A percentile compares a stretch with the other conserved stretches of the same genome.
phyloP scores from a whole-genome alignment of 768 basidiomycete species.

The Amanita thiersii region DNA sequence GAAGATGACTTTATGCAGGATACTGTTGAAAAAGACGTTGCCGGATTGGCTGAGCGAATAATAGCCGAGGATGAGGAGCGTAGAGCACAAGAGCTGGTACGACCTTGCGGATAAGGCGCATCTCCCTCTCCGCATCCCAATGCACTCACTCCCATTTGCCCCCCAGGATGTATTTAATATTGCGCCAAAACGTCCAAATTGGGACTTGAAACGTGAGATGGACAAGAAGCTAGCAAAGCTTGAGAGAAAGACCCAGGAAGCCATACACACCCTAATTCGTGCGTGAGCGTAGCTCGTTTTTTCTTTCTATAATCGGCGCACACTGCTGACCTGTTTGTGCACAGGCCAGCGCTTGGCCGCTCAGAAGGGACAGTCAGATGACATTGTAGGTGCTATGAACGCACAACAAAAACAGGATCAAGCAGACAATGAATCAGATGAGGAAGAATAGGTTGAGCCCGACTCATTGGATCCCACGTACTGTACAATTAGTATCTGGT shows the following conservation, averaged over 20 bases:
- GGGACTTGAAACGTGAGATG: slow-evolving; percentile 93
- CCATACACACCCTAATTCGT: slow-evolving; percentile 92
- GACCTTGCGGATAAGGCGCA: slow-evolving; percentile 15
- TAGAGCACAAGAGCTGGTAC: slow-evolving; percentile 80
- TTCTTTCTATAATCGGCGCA: neutral
- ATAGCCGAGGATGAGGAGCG: slow-evolving; percentile 82
- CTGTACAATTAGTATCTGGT: too few species aligned
- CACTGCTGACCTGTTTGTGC: slow-evolving; percentile 1
- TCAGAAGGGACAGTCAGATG: slow-evolving; percentile 73
- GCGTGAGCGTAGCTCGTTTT: slow-evolving; percentile 25
- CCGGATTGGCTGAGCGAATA: slow-evolving; percentile 78
- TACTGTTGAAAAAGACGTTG: slow-evolving; percentile 81
- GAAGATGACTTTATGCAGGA: slow-evolving; percentile 59
- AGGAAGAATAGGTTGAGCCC: slow-evolving; percentile 41
- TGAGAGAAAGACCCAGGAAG: slow-evolving; percentile 87
- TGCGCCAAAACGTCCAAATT: slow-evolving; percentile 93
- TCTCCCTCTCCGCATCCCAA: neutral
- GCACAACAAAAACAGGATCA: slow-evolving; percentile 57
- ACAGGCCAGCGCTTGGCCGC: slow-evolving; percentile 72
- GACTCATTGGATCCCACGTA: too few species aligned
- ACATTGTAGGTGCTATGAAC: slow-evolving; percentile 77
- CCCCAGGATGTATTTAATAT: slow-evolving; percentile 90
- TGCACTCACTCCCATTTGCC: slow-evolving; percentile 5
- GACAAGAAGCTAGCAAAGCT: slow-evolving; percentile 84
- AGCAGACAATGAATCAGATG: slow-evolving; percentile 48